These are phyloP conservation scores for Kodamaea arcana DNA, from an alignment of 1,139 yeast genomes.

Conservation along the genomic window DNA sequence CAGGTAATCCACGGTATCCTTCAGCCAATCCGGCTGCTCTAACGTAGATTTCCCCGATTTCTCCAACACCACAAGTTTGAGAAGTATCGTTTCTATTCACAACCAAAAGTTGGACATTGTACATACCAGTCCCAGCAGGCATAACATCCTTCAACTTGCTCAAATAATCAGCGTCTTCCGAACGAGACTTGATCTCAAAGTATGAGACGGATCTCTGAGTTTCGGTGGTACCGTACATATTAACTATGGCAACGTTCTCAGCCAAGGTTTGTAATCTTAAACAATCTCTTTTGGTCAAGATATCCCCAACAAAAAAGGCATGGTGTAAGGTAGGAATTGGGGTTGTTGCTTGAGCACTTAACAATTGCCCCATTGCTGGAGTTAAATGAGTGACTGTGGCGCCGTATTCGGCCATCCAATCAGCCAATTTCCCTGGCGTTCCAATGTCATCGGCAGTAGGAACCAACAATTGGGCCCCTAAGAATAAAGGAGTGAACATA, in stretches of 20 bases:
- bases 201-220: constrained; percentile 97
- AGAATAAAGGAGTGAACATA: constrained; percentile 93
- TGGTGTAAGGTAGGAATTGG: constrained; percentile 84
- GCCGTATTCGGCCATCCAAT: constrained; percentile 90
- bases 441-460: constrained; percentile 98
- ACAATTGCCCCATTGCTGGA: constrained; percentile 98
- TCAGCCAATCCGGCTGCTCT: constrained; percentile 98
- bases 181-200: constrained; percentile 78
- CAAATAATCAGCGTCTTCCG: constrained; percentile 66
- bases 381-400: constrained; percentile 97
- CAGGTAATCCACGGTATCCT: constrained; percentile 90
- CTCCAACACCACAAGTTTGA: constrained; percentile 96
- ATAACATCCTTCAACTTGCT: constrained; percentile 87
- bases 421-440: constrained; percentile 94
- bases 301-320: constrained; percentile 98
- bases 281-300: constrained; percentile 94
- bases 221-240: constrained; percentile 99
- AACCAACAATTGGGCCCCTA: constrained; percentile 88
- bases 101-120: constrained; percentile 86
- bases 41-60: constrained; percentile 96
- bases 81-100: constrained; percentile 86
- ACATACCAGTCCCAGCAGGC: constrained; percentile 99
- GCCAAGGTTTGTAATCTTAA: constrained; percentile 88
- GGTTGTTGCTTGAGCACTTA: constrained; percentile 94
- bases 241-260: constrained; percentile 82